Evolutionary conservation across 2,329 filamentous ascomycete genomes (phyloP).

Genomic region (Sclerotinia minor): DNA sequence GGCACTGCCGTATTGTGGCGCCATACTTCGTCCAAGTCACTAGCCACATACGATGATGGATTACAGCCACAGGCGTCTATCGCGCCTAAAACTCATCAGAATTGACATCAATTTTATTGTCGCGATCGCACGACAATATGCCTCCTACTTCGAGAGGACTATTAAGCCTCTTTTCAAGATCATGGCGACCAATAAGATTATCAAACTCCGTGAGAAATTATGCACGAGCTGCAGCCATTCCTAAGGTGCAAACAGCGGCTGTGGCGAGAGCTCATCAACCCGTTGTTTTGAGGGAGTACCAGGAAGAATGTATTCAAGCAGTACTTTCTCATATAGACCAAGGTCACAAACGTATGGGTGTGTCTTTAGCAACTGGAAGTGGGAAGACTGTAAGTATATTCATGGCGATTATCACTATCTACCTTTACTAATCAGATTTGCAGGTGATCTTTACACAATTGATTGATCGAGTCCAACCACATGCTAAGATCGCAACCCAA

Average conservation of each 20-base stretch:
- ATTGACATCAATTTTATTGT: background rate
- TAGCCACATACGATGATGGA: background rate
- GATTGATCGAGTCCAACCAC: conserved; percentile 70
- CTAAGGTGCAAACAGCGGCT: conserved; percentile 7
- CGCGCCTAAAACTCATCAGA: conserved; percentile 6
- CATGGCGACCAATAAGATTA: background rate
- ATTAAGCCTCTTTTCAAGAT: conserved; percentile 17
- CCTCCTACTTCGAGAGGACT: conserved; percentile 39
- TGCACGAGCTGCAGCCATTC: conserved; percentile 27
- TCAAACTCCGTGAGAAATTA: conserved; percentile 15
- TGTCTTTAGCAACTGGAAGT: conserved; percentile 84
- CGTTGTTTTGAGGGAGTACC: conserved; percentile 74
- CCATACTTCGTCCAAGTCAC: background rate
- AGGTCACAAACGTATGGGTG: conserved; percentile 76
- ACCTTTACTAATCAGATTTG: conserved; percentile 5
- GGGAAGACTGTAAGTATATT: conserved; percentile 72
- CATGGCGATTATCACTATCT: background rate
- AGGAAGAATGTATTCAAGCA: conserved; percentile 86
- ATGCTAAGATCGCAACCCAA: conserved; percentile 60
- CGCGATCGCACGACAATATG: conserved; percentile 31
- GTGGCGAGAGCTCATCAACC: conserved; percentile 27
- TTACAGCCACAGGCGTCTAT: background rate
- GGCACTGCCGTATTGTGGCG: conserved; percentile 1
- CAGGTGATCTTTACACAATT: conserved; percentile 95
- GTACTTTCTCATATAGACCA: conserved; percentile 67